A percentile compares a stretch with the other conserved stretches of the same genome.
phyloP scores from a whole-genome alignment of 176 grass and related monocot genomes.

The Themeda triandra region DNA sequence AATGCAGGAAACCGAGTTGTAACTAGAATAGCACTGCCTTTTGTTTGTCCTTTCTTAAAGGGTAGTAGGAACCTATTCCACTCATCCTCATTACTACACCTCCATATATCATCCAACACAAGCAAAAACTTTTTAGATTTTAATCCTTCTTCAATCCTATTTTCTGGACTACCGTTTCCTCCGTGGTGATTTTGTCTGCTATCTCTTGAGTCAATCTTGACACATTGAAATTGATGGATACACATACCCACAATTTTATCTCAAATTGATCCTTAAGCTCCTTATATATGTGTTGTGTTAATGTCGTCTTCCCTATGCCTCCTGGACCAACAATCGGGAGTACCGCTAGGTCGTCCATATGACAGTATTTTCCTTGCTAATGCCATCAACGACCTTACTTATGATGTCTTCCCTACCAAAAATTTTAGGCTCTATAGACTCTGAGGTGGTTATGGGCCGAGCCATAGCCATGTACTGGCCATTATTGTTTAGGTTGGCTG shows the following conservation, averaged over 20 bases:
- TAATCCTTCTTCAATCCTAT: background rate
- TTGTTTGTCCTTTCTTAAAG: background rate
- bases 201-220: background rate
- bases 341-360: background rate
- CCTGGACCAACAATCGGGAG: constrained; percentile 39
- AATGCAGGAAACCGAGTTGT: constrained; percentile 9
- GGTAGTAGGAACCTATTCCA: background rate
- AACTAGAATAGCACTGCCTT: background rate
- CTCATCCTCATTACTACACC: background rate
- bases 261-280: background rate
- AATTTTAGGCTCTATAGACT: background rate
- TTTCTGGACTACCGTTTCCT: fast-evolving
- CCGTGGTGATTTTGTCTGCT: background rate
- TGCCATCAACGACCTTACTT: background rate
- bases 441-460: background rate
- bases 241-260: constrained; percentile 26
- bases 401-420: background rate
- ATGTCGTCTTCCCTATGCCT: constrained; percentile 49
- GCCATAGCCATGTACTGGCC: background rate
- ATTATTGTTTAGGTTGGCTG: too few species aligned
- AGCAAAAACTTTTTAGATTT: constrained; percentile 8
- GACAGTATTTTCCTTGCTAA: background rate
- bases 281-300: constrained; percentile 30
- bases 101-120: constrained; percentile 31
- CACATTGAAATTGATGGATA: constrained; percentile 28